phyloP scores from a whole-genome alignment of 345 rosid genomes.

The Eucalyptus tenuipes region DNA sequence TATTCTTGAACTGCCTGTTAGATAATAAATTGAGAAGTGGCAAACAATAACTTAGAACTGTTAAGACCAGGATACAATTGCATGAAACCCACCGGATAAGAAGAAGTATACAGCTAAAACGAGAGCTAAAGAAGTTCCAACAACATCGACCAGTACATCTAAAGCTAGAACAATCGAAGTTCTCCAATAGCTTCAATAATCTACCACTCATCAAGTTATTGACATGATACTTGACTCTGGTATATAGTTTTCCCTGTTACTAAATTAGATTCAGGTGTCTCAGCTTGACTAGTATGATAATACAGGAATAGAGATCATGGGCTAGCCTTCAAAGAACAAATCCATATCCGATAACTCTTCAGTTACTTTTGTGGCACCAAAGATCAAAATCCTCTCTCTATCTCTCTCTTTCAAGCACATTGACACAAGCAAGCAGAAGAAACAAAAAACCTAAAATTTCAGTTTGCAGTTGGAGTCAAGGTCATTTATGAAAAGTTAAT shows the following conservation, averaged over 20 bases:
- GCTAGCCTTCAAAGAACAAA: not conserved
- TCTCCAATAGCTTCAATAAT: not conserved
- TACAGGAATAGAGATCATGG: not conserved
- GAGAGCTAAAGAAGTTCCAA: not conserved
- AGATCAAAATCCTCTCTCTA: not conserved
- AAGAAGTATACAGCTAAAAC: not conserved
- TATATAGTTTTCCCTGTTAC: not conserved
- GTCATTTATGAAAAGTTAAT: not conserved
- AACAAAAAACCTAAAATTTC: not conserved
- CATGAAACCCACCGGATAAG: not conserved
- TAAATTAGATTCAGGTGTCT: not conserved
- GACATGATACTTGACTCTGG: not conserved
- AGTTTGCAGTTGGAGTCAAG: not conserved
- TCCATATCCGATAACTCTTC: not conserved
- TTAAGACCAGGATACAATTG: not conserved
- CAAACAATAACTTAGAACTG: not conserved
- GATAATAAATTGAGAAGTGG: not conserved
- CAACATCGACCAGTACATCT: not conserved
- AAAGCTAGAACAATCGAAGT: not conserved
- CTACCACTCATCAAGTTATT: not conserved
- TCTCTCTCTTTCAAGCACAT: not conserved
- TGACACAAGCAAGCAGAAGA: not conserved
- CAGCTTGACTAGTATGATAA: not conserved
- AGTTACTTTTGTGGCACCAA: not conserved
- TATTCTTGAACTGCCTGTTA: slow-evolving; percentile 48